Evolutionary conservation across 2,329 filamentous ascomycete species (phyloP), one percentile per base, ranked within the genome.

Genomic region (Clonostachys sp.): DNA sequence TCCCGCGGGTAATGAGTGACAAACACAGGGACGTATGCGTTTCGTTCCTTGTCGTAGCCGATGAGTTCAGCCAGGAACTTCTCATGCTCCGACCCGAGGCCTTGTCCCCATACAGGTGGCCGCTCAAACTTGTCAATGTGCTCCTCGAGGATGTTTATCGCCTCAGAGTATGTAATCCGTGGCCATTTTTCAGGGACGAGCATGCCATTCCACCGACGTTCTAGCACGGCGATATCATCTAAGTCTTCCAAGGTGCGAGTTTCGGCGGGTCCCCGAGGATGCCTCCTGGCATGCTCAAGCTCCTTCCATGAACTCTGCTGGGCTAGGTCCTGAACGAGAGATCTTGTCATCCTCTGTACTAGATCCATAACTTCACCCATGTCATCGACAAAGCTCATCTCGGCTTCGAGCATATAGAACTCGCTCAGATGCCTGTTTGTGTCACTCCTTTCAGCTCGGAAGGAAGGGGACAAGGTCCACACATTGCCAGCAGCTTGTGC

Each of bases 361-460:
- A 92, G 66, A 48, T 84, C 74, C 79, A 95, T 94, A 56, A 99
- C 75, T 24, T 78, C 72, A 33, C 78, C 71, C 54, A 96, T 74
- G 53, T 83, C 72, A 42, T 87, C 76, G 40, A 86, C 80, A 63
- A 96, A 96, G 58, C 83, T 86, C 62, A 91, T 74, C 66, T 99
- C 94, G 14, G 86, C 91, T 67, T 99, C 94, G 3, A 99, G 80
- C 94, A 99, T 97, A 70, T 97, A 97, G 60, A 99, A 97, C 62
- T 99, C 94, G 71, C 90, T 96, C 51, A 99, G 74, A 67, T 99
- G 94, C 30, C 94, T 84, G 6, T 91, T 85, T 0, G 94, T 97
- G 61, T 97, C 91, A 66, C 91, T 96, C 61, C 84, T 85, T 65
- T 96, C 94, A 5, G 94, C 94, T 36, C 94, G 83, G 62, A 99